Base-by-base conservation (phyloP, 2,329 filamentous ascomycete genomes). In the Colletotrichum viniferum region DNA sequence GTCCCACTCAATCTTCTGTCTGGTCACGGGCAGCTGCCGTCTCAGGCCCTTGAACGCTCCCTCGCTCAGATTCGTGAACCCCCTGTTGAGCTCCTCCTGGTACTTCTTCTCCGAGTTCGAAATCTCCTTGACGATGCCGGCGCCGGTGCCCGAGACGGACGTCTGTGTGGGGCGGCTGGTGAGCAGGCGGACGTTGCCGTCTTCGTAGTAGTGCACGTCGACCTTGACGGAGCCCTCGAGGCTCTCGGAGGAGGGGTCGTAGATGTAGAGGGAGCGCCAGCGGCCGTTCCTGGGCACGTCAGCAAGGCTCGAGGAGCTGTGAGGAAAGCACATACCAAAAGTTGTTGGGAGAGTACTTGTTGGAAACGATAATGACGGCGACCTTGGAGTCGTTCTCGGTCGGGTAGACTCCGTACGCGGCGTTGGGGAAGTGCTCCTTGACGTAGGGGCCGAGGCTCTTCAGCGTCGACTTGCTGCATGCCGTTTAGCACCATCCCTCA, bases 1-100 rank as follows among this genome's bases (percentile, higher is more conserved):
- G 85, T 99, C 96, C 97, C 97, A 99, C 86, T 99, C 97, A 80
- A 99, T 96, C 90, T 98, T 98, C 88, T 99, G 97, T 82, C 97
- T 93, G 77, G 97, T 99, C 76, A 99, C 96, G 1, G 97, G 97
- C 83, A 99, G 87, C 86, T 98, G 97, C 85, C 97, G 92, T 82
- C 97, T 92, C 83, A 99, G 86, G 3, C 93, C 92, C 91, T 98
- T 99, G 87, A 99, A 99, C 1, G 96, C 95, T 12, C 96, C 96
- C 87, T 99, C 97, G 81, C 95, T 97, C 83, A 99, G 88, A 78
- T 90, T 94, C 16, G 92, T 93, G 84, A 99, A 98, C 18, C 96
- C 96, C 82, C 92, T 92, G 87, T 98, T 99, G 79, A 99, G 87
- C 82, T 98, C 96, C 84, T 98, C 96, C 86, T 99, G 97, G 83